Percentiles rank a stretch among this genome's conserved stretches.
Evolutionary conservation across 2,329 filamentous ascomycete species (phyloP).

Genomic region (Acephala macrosclerotiorum): DNA sequence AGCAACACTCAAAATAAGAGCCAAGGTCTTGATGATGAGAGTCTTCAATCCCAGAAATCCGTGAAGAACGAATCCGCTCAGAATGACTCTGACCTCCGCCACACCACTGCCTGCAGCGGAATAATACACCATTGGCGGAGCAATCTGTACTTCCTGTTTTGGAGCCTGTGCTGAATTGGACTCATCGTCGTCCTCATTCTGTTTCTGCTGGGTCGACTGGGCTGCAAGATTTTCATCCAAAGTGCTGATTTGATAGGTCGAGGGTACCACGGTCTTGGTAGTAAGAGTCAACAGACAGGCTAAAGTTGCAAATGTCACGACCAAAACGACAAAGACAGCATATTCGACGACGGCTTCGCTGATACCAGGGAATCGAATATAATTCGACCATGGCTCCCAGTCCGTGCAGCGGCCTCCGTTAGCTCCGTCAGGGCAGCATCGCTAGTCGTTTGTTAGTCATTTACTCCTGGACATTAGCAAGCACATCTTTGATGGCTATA

Average conservation of each 20-base stretch:
- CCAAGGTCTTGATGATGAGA: slow-evolving; percentile 82
- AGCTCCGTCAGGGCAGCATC: slow-evolving; percentile 64
- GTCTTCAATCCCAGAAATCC: slow-evolving; percentile 92
- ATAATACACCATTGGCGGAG: slow-evolving; percentile 88
- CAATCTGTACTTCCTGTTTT: slow-evolving; percentile 33
- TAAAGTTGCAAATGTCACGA: slow-evolving; percentile 71
- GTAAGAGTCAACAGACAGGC: slow-evolving; percentile 83
- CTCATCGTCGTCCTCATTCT: slow-evolving; percentile 51
- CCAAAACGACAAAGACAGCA: slow-evolving; percentile 74
- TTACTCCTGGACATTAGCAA: not conserved
- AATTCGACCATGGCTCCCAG: slow-evolving; percentile 70
- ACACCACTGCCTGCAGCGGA: slow-evolving; percentile 96
- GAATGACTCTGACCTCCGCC: slow-evolving; percentile 94
- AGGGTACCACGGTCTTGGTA: slow-evolving; percentile 95
- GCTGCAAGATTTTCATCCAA: slow-evolving; percentile 93
- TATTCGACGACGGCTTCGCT: slow-evolving; percentile 75
- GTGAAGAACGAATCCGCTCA: slow-evolving; percentile 97
- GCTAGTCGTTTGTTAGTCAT: slow-evolving; percentile 40
- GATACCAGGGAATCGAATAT: slow-evolving; percentile 39
- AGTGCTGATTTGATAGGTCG: slow-evolving; percentile 84
- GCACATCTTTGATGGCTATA: not conserved
- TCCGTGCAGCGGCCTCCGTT: slow-evolving; percentile 60
- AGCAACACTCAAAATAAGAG: slow-evolving; percentile 85
- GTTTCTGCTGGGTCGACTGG: slow-evolving; percentile 51
- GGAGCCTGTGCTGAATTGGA: slow-evolving; percentile 47